Evolutionary conservation across 495 filamentous ascomycete species (phyloP).

Genomic region (Neurospora cerealis): DNA sequence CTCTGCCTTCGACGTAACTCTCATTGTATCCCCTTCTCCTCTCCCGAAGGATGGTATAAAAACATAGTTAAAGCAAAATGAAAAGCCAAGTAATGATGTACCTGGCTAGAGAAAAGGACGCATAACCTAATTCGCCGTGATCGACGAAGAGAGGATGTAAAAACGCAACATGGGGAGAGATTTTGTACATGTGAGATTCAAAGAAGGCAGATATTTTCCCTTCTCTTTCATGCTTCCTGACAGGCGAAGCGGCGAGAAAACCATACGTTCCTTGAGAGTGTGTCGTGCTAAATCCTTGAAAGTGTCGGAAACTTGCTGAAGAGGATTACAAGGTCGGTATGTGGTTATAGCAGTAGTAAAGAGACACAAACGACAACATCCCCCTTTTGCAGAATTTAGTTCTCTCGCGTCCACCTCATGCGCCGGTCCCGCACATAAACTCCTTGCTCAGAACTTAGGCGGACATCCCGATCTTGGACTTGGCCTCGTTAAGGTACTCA

Average conservation of each 20-base stretch:
- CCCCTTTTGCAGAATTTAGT: neutral
- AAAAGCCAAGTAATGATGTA: neutral
- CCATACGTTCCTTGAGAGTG: neutral
- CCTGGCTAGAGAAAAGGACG: neutral
- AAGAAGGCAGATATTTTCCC: neutral
- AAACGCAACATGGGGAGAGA: neutral
- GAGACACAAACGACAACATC: neutral
- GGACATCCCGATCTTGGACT: conserved; percentile 36
- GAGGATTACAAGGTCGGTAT: neutral
- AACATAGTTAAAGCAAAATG: neutral
- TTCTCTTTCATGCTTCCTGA: neutral
- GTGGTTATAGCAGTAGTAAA: neutral
- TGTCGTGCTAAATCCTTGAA: neutral
- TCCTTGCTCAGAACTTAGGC: conserved; percentile 10
- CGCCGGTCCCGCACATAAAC: neutral
- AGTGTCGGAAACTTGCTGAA: neutral
- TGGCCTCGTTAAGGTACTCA: conserved; percentile 34
- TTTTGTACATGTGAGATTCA: neutral
- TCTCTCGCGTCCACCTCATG: neutral
- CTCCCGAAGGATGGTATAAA: neutral
- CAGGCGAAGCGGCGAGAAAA: neutral
- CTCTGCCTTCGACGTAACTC: neutral
- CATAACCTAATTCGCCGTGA: neutral
- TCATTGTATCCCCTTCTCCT: neutral
- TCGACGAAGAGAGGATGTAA: neutral